A percentile compares a stretch with the other conserved stretches of the same genome.
Conservation (phyloP, 257 asterid species). For the Jaltomata sinuosa region DNA sequence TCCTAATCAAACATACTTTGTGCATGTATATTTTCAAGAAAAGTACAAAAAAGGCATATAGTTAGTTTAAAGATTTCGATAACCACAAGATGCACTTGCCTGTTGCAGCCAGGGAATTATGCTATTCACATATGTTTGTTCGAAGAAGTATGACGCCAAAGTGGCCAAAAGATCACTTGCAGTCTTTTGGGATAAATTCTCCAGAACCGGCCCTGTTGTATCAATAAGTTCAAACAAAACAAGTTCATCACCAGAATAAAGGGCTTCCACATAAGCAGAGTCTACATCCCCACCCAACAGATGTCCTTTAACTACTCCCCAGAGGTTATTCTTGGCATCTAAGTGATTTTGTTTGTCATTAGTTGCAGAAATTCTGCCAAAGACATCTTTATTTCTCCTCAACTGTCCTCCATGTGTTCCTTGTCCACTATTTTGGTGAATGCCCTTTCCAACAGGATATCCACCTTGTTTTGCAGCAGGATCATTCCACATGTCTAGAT, state of each 20-base stretch:
- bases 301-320: constrained; percentile 48
- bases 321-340: constrained; percentile 34
- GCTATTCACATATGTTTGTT: constrained; percentile 60
- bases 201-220: constrained; percentile 84
- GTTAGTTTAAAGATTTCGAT: background rate
- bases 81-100: constrained; percentile 38
- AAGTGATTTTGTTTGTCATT: constrained; percentile 33
- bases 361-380: constrained; percentile 29
- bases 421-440: constrained; percentile 21
- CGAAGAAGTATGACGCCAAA: constrained; percentile 53
- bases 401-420: constrained; percentile 35
- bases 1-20: background rate
- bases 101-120: constrained; percentile 93
- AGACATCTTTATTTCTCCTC: constrained; percentile 26
- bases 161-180: constrained; percentile 49
- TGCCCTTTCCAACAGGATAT: constrained; percentile 35
- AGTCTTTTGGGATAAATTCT: constrained; percentile 58
- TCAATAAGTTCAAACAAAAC: constrained; percentile 78
- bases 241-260: constrained; percentile 58
- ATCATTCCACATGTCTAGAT: constrained; percentile 47
- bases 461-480: constrained; percentile 35
- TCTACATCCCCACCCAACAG: constrained; percentile 62
- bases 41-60: background rate
- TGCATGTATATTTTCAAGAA: background rate
- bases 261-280: constrained; percentile 72